Base-by-base conservation (phyloP, 139 green algal species). In the Trebouxia sp. region DNA sequence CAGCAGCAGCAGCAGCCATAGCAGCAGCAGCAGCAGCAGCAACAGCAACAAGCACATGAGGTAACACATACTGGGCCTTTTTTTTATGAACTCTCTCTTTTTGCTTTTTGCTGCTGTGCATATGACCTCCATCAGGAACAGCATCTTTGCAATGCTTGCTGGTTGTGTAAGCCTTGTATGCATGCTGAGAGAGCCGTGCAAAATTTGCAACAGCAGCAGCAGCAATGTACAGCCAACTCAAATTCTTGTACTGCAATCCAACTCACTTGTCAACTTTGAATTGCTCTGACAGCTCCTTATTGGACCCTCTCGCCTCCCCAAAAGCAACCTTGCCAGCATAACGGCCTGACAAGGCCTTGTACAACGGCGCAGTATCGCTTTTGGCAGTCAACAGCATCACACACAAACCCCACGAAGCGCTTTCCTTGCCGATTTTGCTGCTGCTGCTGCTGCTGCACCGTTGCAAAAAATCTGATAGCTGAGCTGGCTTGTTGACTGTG, bases 311-410 rank as follows among this genome's bases (percentile, higher is more conserved):
- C 14, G 80, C 83, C 82, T 91, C 87, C 7, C 83, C 87, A 86
- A 91, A 91, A 24, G 85, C 83, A 7, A 93, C 72, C 70, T 78
- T 77, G 43, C 76, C 76, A 22, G 51, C 66, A 79, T 78, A 84
- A 41, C 83, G 80, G n/a, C 35, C 32, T 17, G 84, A 77, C 53
- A 88, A 62, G 55, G 51, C 82, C 65, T 80, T 79, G 53, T 50
- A 84, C 69, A 88, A 74, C 11, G 81, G 37, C 3, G 87, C 82
- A 11, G 89, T 92, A 24, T 83, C 66, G 0, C 58, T 5, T 85
- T 97, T 97, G 76, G 87, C 82, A 4, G 84, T 92, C 7, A 95
- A 67, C 48, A 97, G 88, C 82, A 97, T 30, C 38, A 94, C 80
- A 65, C 90, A 94, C 10, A 91, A 65, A 14, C 80, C 85, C 89